Evolutionary conservation across 495 filamentous ascomycete species (phyloP), one percentile per base, ranked within the genome.

Genomic region (Tuber umbilicatum): DNA sequence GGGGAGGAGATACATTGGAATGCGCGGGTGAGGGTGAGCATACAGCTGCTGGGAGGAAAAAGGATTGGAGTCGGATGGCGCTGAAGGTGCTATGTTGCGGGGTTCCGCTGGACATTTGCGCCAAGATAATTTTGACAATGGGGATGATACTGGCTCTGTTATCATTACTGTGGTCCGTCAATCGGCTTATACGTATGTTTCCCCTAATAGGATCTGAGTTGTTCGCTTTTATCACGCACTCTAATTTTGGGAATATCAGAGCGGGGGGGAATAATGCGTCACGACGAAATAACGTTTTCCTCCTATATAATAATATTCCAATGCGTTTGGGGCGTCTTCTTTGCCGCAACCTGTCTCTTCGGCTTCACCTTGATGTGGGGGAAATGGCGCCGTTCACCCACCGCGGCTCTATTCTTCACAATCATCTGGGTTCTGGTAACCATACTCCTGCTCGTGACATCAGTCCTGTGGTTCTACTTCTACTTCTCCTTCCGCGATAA

Each of bases 281-380:
- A 2, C 55, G 55, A 64, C 27, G 19, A 16, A 14, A 0, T 64
- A 31, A 35, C 55, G 4, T 75, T 80, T 41, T 67, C 71, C 37
- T n/a, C 77, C 27, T 60, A 74, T 50, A 47, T 80, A 23, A 43
- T 76, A 27, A 41, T 74, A 43, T 67, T 70, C 45, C 79, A 80
- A 55, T 70, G 55, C 10, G 45, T 69, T 23, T 80, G 79, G 79
- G 79, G 79, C n/a, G 9, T 74, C 68, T 77, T 80, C 74, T 80
- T 80, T 39, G 71, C 69, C 2, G 74, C 71, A 19, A 68, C 70
- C 6, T 80, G 79, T 47, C 42, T 80, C 72, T 80, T 80, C n/a
- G 79, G 79, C 50, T 81, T 80, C 74, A 68, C 73, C 40, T 40
- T 80, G 12, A 80, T 80, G 79, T 80, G 79, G 79, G 79, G 79